Evolutionary conservation across 202 grass and related monocot species (phyloP).

Genomic region (Carex sylvatica): DNA sequence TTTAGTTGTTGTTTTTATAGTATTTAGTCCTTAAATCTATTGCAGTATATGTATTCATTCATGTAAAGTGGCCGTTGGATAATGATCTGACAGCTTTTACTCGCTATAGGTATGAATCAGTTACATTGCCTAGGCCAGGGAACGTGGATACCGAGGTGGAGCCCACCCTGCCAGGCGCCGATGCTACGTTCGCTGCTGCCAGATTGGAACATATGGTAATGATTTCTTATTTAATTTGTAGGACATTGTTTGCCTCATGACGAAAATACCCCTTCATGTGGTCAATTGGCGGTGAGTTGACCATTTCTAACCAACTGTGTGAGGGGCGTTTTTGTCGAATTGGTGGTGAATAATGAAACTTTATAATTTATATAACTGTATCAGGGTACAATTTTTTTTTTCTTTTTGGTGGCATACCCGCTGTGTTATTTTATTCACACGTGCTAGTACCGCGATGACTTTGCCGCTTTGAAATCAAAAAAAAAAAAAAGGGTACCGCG

Average conservation of each 20-base stretch:
- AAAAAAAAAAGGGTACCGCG: too few relatives aligned
- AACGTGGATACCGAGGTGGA: constrained; percentile 53
- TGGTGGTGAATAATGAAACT: neutral
- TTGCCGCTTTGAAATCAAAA: too few relatives aligned
- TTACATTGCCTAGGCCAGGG: constrained; percentile 52
- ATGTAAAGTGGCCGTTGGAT: neutral
- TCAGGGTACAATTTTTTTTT: neutral
- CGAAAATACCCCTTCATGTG: neutral
- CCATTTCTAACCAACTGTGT: constrained; percentile 1
- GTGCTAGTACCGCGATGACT: neutral
- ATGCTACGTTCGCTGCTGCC: constrained; percentile 26
- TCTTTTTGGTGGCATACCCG: too few relatives aligned
- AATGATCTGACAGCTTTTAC: constrained; percentile 28
- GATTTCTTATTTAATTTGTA: neutral
- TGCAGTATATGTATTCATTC: too few relatives aligned
- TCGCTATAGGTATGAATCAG: constrained; percentile 69
- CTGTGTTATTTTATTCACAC: neutral
- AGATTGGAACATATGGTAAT: constrained; percentile 65
- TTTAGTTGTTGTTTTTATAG: neutral
- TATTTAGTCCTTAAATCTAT: too few relatives aligned
- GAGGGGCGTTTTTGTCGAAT: neutral
- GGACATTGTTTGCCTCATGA: neutral
- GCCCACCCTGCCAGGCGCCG: constrained; percentile 42
- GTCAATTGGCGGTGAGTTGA: neutral
- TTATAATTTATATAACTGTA: neutral